phyloP scores from a whole-genome alignment of 768 basidiomycete genomes.

The Collybiopsis confluens region DNA sequence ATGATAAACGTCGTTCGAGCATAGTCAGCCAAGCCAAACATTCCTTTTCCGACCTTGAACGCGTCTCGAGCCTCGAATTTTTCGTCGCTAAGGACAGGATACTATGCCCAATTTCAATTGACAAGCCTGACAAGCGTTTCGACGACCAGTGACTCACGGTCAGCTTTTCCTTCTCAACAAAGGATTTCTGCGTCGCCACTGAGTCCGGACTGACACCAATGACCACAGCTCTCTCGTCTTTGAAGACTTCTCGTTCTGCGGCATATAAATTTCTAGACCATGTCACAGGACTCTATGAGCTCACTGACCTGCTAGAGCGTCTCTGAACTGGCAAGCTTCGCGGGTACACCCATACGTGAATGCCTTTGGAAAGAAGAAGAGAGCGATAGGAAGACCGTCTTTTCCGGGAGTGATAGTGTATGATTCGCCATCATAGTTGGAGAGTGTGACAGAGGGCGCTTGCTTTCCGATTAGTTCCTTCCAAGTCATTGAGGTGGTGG shows the following conservation, averaged over 20 bases:
- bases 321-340: slow-evolving; percentile 79
- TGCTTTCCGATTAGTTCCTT: slow-evolving; percentile 55
- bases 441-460: slow-evolving; percentile 65
- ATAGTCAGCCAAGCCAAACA: slow-evolving; percentile 56
- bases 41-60: slow-evolving; percentile 61
- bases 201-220: slow-evolving; percentile 74
- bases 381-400: slow-evolving; percentile 53
- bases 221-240: slow-evolving; percentile 57
- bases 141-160: slow-evolving; percentile 41
- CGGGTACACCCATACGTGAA: slow-evolving; percentile 77
- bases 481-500: slow-evolving; percentile 31
- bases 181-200: slow-evolving; percentile 67
- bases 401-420: slow-evolving; percentile 59
- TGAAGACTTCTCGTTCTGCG: slow-evolving; percentile 62
- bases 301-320: slow-evolving; percentile 61
- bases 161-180: slow-evolving; percentile 67
- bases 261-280: neutral
- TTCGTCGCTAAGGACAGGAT: slow-evolving; percentile 73
- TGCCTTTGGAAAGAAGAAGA: slow-evolving; percentile 82
- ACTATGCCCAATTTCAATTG: slow-evolving; percentile 45
- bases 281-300: neutral
- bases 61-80: slow-evolving; percentile 58
- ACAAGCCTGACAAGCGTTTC: too few species aligned
- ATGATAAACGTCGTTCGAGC: slow-evolving; percentile 75
- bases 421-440: slow-evolving; percentile 55